Evolutionary conservation across 1,284 basidiomycete genomes (phyloP).

Genomic region (Naganishia cerealis): DNA sequence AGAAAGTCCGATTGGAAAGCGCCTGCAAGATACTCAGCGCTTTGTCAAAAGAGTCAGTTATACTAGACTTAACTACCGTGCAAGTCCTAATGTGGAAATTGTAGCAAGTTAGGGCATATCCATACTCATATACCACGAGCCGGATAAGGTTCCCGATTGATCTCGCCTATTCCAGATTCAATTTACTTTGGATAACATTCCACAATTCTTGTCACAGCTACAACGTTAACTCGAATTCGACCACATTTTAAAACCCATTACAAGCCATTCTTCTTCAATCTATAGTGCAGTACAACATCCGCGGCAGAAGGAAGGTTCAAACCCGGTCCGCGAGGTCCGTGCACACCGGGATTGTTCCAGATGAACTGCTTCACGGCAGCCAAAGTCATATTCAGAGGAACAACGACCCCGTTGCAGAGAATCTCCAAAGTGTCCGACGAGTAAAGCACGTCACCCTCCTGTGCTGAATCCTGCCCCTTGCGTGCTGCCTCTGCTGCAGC

Average conservation of each 20-base stretch:
- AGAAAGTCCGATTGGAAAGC: too few relatives aligned
- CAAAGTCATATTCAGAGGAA: constrained; percentile 82
- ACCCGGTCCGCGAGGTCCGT: constrained; percentile 59
- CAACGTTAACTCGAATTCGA: constrained; percentile 5
- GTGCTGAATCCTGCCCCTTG: constrained; percentile 34
- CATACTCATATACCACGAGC: too few relatives aligned
- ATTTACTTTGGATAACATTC: not conserved
- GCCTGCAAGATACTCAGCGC: too few relatives aligned
- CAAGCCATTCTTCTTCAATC: constrained; percentile 57
- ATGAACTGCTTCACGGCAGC: constrained; percentile 83
- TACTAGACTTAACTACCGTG: too few relatives aligned
- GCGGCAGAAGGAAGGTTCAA: constrained; percentile 19
- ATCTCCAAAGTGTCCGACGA: constrained; percentile 72
- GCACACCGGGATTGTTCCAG: constrained; percentile 58
- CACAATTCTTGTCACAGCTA: not conserved
- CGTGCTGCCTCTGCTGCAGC: constrained; percentile 25
- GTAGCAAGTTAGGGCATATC: too few relatives aligned
- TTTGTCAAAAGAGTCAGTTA: too few relatives aligned
- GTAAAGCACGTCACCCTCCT: not conserved
- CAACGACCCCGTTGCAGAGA: constrained; percentile 74
- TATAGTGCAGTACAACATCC: constrained; percentile 80
- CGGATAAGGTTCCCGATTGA: too few relatives aligned
- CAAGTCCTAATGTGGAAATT: too few relatives aligned
- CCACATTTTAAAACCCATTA: constrained; percentile 6
- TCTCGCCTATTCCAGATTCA: too few relatives aligned